phyloP scores from a whole-genome alignment of 208 protist genomes.

The Leishmania tarentolae region DNA sequence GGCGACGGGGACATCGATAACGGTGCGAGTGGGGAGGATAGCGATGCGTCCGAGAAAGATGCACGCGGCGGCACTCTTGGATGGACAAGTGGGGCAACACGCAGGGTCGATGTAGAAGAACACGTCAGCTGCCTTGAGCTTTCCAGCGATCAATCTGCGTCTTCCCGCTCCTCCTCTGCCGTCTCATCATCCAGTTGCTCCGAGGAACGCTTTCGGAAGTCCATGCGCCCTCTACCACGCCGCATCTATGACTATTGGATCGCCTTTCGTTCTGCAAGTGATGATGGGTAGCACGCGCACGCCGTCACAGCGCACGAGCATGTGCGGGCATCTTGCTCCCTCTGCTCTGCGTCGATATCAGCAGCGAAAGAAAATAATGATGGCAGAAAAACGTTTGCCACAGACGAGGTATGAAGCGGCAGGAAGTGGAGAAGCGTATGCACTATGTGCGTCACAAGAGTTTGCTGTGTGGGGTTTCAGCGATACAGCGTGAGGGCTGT shows the following conservation, averaged over 20 bases:
- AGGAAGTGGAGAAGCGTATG: not conserved
- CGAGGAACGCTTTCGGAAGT: not conserved
- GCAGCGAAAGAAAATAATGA: not conserved
- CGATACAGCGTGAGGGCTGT: not conserved
- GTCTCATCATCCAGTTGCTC: conserved; percentile 14
- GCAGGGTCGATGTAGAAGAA: not conserved
- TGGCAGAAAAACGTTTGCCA: not conserved
- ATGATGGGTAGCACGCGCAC: not conserved
- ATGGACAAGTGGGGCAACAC: not conserved
- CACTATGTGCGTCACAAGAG: not conserved
- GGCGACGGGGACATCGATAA: not conserved
- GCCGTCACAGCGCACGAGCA: not conserved
- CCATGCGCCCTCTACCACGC: conserved; percentile 25
- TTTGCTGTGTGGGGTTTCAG: not conserved
- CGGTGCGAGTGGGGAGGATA: conserved; percentile 6
- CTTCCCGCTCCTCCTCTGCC: conserved; percentile 7
- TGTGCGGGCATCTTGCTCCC: not conserved
- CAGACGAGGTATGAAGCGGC: not conserved
- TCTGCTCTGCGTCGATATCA: not conserved
- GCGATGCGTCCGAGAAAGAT: conserved; percentile 1
- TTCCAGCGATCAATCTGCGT: not conserved
- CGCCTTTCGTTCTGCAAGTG: conserved; percentile 8
- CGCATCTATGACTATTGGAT: conserved; percentile 45
- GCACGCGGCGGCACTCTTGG: not conserved
- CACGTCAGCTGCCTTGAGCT: not conserved